phyloP scores from a whole-genome alignment of 1,284 basidiomycete genomes.

The Phylloporus sp. region DNA sequence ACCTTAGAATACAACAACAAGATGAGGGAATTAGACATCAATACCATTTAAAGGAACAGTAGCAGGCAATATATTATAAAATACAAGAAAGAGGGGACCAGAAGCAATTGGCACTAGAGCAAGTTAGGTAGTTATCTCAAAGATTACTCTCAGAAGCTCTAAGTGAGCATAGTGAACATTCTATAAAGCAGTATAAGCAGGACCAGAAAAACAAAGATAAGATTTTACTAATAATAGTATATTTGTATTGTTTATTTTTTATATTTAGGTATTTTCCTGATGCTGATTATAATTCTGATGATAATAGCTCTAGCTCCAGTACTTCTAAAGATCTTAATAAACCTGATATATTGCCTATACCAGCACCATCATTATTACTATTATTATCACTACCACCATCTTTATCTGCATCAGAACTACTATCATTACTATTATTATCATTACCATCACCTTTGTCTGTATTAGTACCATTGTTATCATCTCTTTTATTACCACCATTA shows the following conservation, averaged over 20 bases:
- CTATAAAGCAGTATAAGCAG: conserved; percentile 14
- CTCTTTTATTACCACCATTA: too few relatives aligned
- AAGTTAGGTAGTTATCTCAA: conserved; percentile 1
- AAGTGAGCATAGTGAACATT: conserved; percentile 6
- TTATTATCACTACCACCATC: background rate
- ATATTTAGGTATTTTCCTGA: too few relatives aligned
- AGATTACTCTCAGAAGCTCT: background rate
- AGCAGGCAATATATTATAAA: background rate
- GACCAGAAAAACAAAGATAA: conserved; percentile 1
- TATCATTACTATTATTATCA: background rate
- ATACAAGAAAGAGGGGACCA: background rate
- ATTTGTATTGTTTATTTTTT: too few relatives aligned
- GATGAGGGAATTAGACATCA: background rate
- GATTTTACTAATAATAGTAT: too few relatives aligned
- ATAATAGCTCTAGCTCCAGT: too few relatives aligned
- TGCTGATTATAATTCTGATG: too few relatives aligned
- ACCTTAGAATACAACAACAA: background rate
- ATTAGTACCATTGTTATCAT: too few relatives aligned
- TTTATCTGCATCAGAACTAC: too few relatives aligned
- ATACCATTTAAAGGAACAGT: background rate
- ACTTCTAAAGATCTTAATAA: too few relatives aligned
- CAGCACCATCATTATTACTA: too few relatives aligned
- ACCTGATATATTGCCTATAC: too few relatives aligned
- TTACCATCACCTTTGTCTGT: background rate
- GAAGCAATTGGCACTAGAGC: background rate